Conservation (phyloP, 805 yeast species). For the Blastobotrys chiropterorum region DNA sequence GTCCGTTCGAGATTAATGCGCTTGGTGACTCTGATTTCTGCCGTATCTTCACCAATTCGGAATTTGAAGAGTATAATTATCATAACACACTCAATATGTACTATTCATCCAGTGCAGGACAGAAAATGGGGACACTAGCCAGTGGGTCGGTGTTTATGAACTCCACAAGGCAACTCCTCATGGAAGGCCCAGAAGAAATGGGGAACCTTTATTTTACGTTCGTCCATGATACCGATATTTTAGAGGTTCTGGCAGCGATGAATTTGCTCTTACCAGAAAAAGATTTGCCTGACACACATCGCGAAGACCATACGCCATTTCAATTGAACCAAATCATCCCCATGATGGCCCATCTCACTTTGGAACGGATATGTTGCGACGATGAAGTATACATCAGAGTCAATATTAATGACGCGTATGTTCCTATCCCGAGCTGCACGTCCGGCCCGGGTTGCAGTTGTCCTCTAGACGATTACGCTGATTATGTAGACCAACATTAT, state of each 20-base stretch:
- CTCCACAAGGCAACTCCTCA: conserved; percentile 42
- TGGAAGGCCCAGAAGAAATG: conserved; percentile 33
- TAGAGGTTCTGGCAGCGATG: conserved; percentile 42
- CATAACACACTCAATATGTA: conserved; percentile 17
- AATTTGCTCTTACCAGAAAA: conserved; percentile 39
- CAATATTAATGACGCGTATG: conserved; percentile 48
- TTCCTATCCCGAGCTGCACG: conserved; percentile 43
- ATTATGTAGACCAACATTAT: neutral
- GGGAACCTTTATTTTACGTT: conserved; percentile 41
- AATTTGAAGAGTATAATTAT: conserved; percentile 26
- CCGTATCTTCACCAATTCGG: conserved; percentile 28
- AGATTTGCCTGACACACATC: conserved; percentile 5
- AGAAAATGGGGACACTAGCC: conserved; percentile 18
- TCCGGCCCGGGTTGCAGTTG: conserved; percentile 49
- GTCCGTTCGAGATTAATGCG: conserved; percentile 47
- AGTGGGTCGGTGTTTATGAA: conserved; percentile 44
- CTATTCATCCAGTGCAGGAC: conserved; percentile 29
- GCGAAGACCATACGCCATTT: conserved; percentile 24
- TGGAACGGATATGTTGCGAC: conserved; percentile 3
- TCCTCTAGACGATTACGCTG: conserved; percentile 25
- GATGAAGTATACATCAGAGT: conserved; percentile 40
- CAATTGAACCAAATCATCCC: neutral
- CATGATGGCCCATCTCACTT: neutral
- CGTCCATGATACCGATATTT: conserved; percentile 53
- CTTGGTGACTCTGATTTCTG: conserved; percentile 38